phyloP scores from a whole-genome alignment of 1,139 yeast species.

The Hyphopichia fennica region DNA sequence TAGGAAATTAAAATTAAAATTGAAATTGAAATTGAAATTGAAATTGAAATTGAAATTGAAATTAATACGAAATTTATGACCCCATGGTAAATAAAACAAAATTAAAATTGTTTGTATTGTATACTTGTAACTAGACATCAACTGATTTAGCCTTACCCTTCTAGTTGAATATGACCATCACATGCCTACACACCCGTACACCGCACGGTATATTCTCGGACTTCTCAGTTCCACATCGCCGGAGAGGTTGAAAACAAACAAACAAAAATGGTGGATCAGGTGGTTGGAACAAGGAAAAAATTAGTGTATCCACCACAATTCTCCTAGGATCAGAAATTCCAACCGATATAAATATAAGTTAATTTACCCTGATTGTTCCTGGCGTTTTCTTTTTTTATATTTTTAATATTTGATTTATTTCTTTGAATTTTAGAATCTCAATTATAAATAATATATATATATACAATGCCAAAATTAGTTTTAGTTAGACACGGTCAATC shows the following conservation, averaged over 20 bases:
- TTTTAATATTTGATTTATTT: too few relatives aligned
- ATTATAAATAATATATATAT: not conserved
- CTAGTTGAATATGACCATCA: not conserved
- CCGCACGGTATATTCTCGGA: not conserved
- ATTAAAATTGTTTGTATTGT: too few relatives aligned
- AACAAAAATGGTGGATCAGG: too few relatives aligned
- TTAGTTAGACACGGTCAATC: constrained; percentile 98
- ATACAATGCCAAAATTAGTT: constrained; percentile 63
- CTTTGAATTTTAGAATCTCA: too few relatives aligned
- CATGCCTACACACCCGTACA: not conserved
- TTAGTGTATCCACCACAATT: not conserved
- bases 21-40: not conserved
- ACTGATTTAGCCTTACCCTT: not conserved
- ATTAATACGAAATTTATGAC: too few relatives aligned
- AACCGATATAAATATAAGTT: too few relatives aligned
- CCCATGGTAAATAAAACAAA: too few relatives aligned
- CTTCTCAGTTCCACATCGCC: constrained; percentile 6
- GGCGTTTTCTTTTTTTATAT: not conserved
- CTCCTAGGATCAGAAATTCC: not conserved
- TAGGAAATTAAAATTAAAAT: constrained; percentile 8
- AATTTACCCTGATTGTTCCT: too few relatives aligned
- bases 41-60: not conserved
- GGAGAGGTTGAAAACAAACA: too few relatives aligned
- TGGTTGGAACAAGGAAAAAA: not conserved
- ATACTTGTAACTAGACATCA: too few relatives aligned